phyloP scores from a whole-genome alignment of 371 early-diverging fungal genomes.

The Blastocladiella emersonii region DNA sequence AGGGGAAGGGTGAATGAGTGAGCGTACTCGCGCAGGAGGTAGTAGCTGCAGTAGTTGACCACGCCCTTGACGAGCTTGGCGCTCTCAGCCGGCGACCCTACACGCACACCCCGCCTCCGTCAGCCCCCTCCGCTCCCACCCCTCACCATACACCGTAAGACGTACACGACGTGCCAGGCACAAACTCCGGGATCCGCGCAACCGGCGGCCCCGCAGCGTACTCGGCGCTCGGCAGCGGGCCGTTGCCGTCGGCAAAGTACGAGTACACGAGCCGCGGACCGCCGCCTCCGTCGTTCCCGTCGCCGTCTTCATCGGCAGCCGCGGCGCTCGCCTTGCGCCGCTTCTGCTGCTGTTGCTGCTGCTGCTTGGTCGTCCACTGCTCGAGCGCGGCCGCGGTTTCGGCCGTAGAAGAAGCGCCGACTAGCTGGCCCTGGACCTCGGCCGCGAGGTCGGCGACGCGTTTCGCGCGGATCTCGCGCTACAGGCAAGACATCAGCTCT shows the following conservation, averaged over 20 bases:
- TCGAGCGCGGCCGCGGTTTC: no score
- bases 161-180: neutral
- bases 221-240: no score
- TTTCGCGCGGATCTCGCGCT: neutral
- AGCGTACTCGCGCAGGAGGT: neutral
- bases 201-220: no score
- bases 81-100: neutral
- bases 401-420: no score
- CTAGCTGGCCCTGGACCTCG: neutral
- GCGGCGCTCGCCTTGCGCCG: no score
- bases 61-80: neutral
- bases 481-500: neutral
- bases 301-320: no score
- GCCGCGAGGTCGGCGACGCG: neutral
- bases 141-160: neutral
- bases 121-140: neutral
- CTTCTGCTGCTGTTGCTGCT: no score
- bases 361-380: no score
- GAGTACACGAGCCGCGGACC: no score
- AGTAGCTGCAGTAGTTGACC: conserved; percentile 3
- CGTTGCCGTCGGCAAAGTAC: no score
- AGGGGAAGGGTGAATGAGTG: neutral
- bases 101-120: neutral
- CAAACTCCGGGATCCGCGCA: neutral
- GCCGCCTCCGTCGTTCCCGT: no score